These are phyloP conservation scores for Starmerella tilneyi DNA, from an alignment of 805 yeast genomes.

Conservation along the genomic window DNA sequence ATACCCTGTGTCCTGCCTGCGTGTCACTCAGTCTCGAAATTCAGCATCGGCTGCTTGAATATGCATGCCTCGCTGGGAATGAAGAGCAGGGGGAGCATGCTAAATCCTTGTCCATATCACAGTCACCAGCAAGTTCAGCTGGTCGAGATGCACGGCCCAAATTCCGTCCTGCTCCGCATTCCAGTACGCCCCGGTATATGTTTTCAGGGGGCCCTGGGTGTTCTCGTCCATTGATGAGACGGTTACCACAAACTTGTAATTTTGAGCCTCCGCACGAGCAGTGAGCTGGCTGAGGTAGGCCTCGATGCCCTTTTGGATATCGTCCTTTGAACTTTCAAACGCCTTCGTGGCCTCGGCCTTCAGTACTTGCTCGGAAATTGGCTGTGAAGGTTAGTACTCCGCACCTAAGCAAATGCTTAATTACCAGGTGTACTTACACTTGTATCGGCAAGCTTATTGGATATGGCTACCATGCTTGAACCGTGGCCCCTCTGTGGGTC, in stretches of 20 bases:
- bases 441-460: slow-evolving; percentile 18
- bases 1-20: too few relatives aligned
- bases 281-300: slow-evolving; percentile 11
- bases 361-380: slow-evolving; percentile 16
- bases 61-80: background rate
- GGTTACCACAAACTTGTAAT: slow-evolving; percentile 22
- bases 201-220: slow-evolving; percentile 18
- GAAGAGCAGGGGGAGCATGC: background rate
- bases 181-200: slow-evolving; percentile 26
- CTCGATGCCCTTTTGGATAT: slow-evolving; percentile 13
- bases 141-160: slow-evolving; percentile 16
- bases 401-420: background rate
- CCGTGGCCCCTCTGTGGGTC: too few relatives aligned
- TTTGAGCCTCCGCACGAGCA: slow-evolving; percentile 16
- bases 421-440: slow-evolving; percentile 14
- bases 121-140: slow-evolving; percentile 14
- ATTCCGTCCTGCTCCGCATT: slow-evolving; percentile 25
- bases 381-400: slow-evolving; percentile 12
- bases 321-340: slow-evolving; percentile 4
- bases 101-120: slow-evolving; percentile 21
- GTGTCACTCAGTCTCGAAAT: too few relatives aligned
- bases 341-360: slow-evolving; percentile 11
- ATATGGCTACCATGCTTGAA: slow-evolving; percentile 9
- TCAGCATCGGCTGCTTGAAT: too few relatives aligned
- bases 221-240: slow-evolving; percentile 15